A percentile compares a stretch with the other conserved stretches of the same genome.
Conservation (phyloP, 2,329 filamentous ascomycete species). For the Cytospora schulzeri region DNA sequence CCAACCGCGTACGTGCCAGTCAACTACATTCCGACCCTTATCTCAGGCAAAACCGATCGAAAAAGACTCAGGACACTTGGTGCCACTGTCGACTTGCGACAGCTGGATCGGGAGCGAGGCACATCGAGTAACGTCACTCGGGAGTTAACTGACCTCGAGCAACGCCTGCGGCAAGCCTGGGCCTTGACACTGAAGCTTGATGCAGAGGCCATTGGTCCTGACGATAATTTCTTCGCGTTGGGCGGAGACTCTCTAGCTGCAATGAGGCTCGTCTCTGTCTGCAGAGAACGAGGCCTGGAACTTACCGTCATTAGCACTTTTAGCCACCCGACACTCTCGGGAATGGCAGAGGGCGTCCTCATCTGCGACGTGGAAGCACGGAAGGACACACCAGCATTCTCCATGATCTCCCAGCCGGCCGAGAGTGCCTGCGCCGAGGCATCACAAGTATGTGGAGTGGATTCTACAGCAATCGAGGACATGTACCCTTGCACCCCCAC, state of each 20-base stretch:
- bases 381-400: constrained; percentile 33
- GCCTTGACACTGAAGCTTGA: constrained; percentile 32
- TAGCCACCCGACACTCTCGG: constrained; percentile 43
- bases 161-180: constrained; percentile 39
- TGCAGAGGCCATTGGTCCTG: constrained; percentile 37
- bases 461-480: constrained; percentile 37
- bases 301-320: constrained; percentile 47
- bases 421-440: constrained; percentile 30
- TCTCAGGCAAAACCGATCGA: constrained; percentile 49
- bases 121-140: constrained; percentile 1
- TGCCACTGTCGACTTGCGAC: constrained; percentile 30
- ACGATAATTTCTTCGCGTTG: constrained; percentile 47
- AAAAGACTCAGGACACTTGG: constrained; percentile 43
- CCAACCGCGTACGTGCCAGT: constrained; percentile 47
- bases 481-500: constrained; percentile 42
- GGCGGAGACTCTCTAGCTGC: constrained; percentile 50
- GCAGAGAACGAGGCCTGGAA: constrained; percentile 36
- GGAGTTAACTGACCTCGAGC: constrained; percentile 37
- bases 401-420: constrained; percentile 29
- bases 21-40: constrained; percentile 43
- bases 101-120: constrained; percentile 12
- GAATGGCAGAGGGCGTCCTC: constrained; percentile 44
- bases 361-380: constrained; percentile 34
- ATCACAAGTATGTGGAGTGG: constrained; percentile 31
- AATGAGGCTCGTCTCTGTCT: constrained; percentile 46